Base-by-base conservation (phyloP, 768 basidiomycete genomes). In the Tylopilus sp. region DNA sequence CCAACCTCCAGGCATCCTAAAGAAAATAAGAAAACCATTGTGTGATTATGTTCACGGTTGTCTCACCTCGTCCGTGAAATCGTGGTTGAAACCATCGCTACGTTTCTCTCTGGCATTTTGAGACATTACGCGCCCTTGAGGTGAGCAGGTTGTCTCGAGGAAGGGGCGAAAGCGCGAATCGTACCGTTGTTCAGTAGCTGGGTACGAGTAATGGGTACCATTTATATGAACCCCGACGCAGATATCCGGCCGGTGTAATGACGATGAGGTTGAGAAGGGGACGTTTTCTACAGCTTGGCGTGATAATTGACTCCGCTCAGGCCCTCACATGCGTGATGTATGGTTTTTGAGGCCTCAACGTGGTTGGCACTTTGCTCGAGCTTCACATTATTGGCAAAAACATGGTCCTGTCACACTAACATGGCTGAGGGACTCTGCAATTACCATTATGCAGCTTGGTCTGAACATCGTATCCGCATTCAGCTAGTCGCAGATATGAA, bases 1-100 rank as follows among this genome's bases (percentile, higher is more conserved):
- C 47, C 48, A 68, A 34, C 52, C 41, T 68, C 47, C 48, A 51
- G 19, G 58, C 60, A 8, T 68, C 66, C 67, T 67, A 28, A 22
- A 42, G 22, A 58, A 45, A 45, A 44, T 60, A 16, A 59, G 56
- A 52, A 44, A 42, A n/a, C n/a, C 14, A 29, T n/a, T n/a, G n/a
- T n/a, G 43, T 3, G 47, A 54, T 7, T 28, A 17, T 11, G 5
- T 16, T 25, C 16, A 10, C n/a, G 41, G 34, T 43, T 26, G 25
- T 21, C 48, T 45, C 47, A 67, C 66, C 58, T 69, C 64, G 41
- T 68, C 66, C 0, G 67, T 69, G 45, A 68, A 68, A 42, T 67
- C 50, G 17, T 64, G 67, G 34, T 69, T 69, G 51, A 45, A 68
- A 25, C 64, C 67, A 40, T 58, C 67, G 19, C 56, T 37, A 30